These are phyloP conservation scores for Lumnitzera littorea DNA, from an alignment of 345 rosid genomes.

Conservation along the genomic window DNA sequence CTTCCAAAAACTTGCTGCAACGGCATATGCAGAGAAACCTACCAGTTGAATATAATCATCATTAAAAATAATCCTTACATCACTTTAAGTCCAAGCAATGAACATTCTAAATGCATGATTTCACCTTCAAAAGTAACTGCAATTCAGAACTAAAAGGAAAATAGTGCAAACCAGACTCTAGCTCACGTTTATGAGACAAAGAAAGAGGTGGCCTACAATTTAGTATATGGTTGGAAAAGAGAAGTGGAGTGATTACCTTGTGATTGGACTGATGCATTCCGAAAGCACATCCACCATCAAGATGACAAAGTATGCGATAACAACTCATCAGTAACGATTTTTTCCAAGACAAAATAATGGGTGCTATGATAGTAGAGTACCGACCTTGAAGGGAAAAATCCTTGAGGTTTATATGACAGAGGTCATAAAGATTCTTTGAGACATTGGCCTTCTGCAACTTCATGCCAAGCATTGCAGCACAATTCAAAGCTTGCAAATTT, in stretches of 20 bases:
- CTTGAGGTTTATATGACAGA: slow-evolving; percentile 51
- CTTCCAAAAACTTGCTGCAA: no score
- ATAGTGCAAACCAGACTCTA: no score
- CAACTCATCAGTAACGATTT: slow-evolving; percentile 8
- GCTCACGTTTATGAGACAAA: not conserved
- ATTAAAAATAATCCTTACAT: no score
- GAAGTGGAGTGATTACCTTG: slow-evolving; percentile 17
- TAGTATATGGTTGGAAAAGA: not conserved
- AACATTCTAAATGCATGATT: no score
- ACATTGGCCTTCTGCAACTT: slow-evolving; percentile 39
- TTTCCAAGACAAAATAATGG: slow-evolving; percentile 6
- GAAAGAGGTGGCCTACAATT: not conserved
- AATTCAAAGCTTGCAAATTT: slow-evolving; percentile 54
- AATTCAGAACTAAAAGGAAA: no score
- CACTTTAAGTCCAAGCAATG: no score
- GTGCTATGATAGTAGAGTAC: not conserved
- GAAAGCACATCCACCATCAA: slow-evolving; percentile 22
- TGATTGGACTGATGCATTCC: slow-evolving; percentile 28
- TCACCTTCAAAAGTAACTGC: no score
- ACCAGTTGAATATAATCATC: no score
- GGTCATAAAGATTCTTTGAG: slow-evolving; percentile 35
- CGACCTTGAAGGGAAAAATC: slow-evolving; percentile 63
- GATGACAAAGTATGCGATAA: slow-evolving; percentile 10
- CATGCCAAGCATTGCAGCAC: slow-evolving; percentile 45
- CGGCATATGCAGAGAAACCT: no score